Conservation (phyloP, 2,329 filamentous ascomycete genomes). For the Colletotrichum gloeosporioides region DNA sequence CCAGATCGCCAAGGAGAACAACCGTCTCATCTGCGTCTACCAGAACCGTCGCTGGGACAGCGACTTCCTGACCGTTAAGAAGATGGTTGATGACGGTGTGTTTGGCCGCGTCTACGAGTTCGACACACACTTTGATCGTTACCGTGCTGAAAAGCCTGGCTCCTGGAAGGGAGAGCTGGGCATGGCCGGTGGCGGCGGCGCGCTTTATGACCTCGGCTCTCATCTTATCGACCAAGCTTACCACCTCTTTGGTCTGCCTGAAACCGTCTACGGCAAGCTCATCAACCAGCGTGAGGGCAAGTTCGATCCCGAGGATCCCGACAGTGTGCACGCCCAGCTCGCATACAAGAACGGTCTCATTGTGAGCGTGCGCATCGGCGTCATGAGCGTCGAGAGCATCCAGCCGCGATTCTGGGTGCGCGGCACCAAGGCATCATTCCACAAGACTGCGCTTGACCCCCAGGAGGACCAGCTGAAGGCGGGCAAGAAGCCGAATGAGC, state of each 20-base stretch:
- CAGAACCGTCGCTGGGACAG: slow-evolving; percentile 81
- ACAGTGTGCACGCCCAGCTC: slow-evolving; percentile 68
- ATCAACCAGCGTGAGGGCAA: slow-evolving; percentile 65
- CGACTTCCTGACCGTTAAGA: slow-evolving; percentile 74
- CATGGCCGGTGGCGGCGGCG: slow-evolving; percentile 68
- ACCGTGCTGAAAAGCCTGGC: slow-evolving; percentile 62
- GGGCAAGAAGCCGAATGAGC: slow-evolving; percentile 66
- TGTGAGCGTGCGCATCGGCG: slow-evolving; percentile 72
- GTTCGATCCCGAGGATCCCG: slow-evolving; percentile 54
- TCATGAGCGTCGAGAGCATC: slow-evolving; percentile 70
- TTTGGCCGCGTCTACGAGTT: slow-evolving; percentile 79
- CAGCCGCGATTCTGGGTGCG: slow-evolving; percentile 81
- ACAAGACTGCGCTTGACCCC: slow-evolving; percentile 73
- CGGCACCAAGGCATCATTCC: slow-evolving; percentile 76
- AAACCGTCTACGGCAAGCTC: slow-evolving; percentile 70
- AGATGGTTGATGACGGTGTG: slow-evolving; percentile 62
- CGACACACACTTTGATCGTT: slow-evolving; percentile 81
- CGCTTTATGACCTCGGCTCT: slow-evolving; percentile 76
- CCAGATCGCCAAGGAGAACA: slow-evolving; percentile 54
- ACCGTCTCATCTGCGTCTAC: slow-evolving; percentile 68
- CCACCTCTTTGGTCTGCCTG: slow-evolving; percentile 72
- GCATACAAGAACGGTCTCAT: slow-evolving; percentile 69
- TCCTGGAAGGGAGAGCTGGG: slow-evolving; percentile 71
- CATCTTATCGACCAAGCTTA: slow-evolving; percentile 81
- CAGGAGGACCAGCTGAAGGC: slow-evolving; percentile 77